Conservation (phyloP, 371 early-diverging fungal species). For the Astathelohania contejeani region DNA sequence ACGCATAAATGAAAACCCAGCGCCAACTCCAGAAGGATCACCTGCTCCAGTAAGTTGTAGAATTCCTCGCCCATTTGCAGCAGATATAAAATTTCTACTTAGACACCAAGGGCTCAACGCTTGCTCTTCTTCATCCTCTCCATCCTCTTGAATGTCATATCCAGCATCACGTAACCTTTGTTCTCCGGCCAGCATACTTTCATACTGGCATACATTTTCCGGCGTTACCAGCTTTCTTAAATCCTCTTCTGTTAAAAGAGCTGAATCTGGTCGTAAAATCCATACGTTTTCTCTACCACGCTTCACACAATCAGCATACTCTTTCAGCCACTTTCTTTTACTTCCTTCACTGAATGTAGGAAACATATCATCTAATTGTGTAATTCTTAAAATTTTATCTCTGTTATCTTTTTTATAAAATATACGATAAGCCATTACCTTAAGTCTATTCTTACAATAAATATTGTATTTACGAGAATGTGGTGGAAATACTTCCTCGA, state of each 20-base stretch:
- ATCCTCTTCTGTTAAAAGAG: conserved; percentile 75
- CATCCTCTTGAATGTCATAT: conserved; percentile 57
- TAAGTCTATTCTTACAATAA: conserved; percentile 71
- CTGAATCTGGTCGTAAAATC: conserved; percentile 65
- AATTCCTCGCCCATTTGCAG: conserved; percentile 54
- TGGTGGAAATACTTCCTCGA: conserved; percentile 83
- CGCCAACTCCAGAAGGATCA: conserved; percentile 78
- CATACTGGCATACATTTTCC: conserved; percentile 84
- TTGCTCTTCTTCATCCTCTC: conserved; percentile 63
- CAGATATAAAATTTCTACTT: conserved; percentile 73
- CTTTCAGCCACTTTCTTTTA: conserved; percentile 58
- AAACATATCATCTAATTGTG: conserved; percentile 47
- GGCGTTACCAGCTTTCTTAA: conserved; percentile 82
- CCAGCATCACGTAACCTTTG: conserved; percentile 80
- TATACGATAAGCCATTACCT: conserved; percentile 55
- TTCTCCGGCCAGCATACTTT: conserved; percentile 85
- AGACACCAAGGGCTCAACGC: conserved; percentile 86
- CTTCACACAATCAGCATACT: conserved; percentile 79
- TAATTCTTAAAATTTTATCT: conserved; percentile 31
- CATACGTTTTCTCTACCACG: conserved; percentile 74
- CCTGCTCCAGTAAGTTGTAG: conserved; percentile 42
- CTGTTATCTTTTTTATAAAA: conserved; percentile 53
- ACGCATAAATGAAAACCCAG: conserved; percentile 89
- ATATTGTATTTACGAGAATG: conserved; percentile 83
- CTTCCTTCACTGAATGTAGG: conserved; percentile 51